phyloP scores from a whole-genome alignment of 768 basidiomycete genomes.

The Boletus subparvulus region DNA sequence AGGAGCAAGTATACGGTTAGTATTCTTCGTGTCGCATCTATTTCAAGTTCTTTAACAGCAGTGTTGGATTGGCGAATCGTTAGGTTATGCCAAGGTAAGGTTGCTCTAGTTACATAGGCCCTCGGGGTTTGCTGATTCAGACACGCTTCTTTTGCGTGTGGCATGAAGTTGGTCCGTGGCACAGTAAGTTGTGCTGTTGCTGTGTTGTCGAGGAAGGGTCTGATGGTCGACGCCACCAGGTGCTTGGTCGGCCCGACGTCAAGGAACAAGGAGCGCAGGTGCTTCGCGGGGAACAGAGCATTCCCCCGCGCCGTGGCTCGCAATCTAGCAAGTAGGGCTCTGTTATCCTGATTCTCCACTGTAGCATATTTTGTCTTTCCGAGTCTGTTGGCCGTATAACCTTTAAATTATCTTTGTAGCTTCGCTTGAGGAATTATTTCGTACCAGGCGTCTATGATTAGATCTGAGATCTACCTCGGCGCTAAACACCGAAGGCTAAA shows the following conservation, averaged over 20 bases:
- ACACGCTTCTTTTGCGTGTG: background rate
- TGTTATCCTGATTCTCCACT: background rate
- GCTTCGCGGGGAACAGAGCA: constrained; percentile 46
- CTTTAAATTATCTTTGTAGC: background rate
- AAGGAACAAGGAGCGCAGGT: constrained; percentile 57
- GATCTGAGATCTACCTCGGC: constrained; percentile 23
- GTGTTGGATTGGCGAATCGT: background rate
- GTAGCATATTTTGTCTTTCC: background rate
- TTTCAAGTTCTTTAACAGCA: background rate
- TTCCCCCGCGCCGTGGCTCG: constrained; percentile 30
- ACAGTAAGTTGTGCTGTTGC: constrained; percentile 20
- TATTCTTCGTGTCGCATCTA: background rate
- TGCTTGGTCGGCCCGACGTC: constrained; percentile 36
- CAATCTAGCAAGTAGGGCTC: constrained; percentile 17
- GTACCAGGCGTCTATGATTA: background rate
- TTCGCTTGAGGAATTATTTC: background rate
- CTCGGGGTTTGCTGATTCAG: constrained; percentile 1
- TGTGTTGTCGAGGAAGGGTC: background rate
- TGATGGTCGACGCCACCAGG: constrained; percentile 11
- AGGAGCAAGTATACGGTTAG: constrained; percentile 58
- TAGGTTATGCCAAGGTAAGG: constrained; percentile 33
- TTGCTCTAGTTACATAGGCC: background rate
- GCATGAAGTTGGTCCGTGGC: constrained; percentile 29
- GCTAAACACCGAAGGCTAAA: constrained; percentile 22
- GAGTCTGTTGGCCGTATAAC: background rate